Conservation (phyloP, 495 filamentous ascomycete species). For the Talaromyces proteolyticus region DNA sequence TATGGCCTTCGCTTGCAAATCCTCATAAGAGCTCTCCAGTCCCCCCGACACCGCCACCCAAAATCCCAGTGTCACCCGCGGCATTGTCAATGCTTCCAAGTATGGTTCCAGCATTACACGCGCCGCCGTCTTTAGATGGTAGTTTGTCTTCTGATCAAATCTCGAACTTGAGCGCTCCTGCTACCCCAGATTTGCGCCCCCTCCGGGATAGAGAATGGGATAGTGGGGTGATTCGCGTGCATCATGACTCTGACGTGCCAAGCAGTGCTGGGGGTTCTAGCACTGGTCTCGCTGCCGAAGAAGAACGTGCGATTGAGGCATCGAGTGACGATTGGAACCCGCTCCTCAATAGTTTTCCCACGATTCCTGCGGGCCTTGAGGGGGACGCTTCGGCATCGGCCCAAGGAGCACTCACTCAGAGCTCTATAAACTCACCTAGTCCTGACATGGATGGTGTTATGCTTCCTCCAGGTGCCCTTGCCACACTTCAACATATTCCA, state of each 20-base stretch:
- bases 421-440: constrained; percentile 18
- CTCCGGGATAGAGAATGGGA: constrained; percentile 44
- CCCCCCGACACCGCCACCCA: constrained; percentile 68
- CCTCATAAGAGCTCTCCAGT: constrained; percentile 57
- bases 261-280: constrained; percentile 10
- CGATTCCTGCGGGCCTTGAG: constrained; percentile 19
- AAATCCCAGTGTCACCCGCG: constrained; percentile 72
- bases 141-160: constrained; percentile 82
- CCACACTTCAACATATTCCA: constrained; percentile 70
- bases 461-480: constrained; percentile 71
- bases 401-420: background rate
- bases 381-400: constrained; percentile 12
- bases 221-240: constrained; percentile 21
- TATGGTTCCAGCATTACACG: constrained; percentile 65
- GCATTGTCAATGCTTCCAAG: constrained; percentile 60
- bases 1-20: constrained; percentile 51
- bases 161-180: constrained; percentile 69
- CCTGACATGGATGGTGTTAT: constrained; percentile 61
- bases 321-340: constrained; percentile 31
- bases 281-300: constrained; percentile 12
- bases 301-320: constrained; percentile 29
- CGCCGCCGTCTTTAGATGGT: constrained; percentile 83
- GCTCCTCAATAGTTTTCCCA: constrained; percentile 31
- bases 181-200: constrained; percentile 67
- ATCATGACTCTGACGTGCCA: constrained; percentile 13